Conservation (phyloP, 106 monocot species). For the Dactylorhiza incarnata region DNA sequence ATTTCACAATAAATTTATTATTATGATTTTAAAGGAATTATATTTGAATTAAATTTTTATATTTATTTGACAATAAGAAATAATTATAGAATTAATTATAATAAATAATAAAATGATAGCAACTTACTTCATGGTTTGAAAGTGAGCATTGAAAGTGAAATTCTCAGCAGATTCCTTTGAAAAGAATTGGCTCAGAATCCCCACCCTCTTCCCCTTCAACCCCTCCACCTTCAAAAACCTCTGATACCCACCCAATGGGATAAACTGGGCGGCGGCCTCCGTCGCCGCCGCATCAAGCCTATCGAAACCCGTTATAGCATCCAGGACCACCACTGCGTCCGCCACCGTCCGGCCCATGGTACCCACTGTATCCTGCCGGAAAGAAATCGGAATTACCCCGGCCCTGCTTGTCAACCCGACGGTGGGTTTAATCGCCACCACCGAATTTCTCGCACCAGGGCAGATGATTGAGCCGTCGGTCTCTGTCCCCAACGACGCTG, state of each 20-base stretch:
- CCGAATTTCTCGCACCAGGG: conserved; percentile 27
- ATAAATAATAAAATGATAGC: not conserved
- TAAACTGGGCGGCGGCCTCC: conserved; percentile 24
- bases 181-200: conserved; percentile 40
- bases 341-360: conserved; percentile 3
- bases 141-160: conserved; percentile 34
- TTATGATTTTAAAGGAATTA: not conserved
- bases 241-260: conserved; percentile 40
- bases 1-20: not conserved
- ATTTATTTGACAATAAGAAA: too few relatives aligned
- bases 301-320: conserved; percentile 61
- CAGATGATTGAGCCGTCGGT: conserved; percentile 68
- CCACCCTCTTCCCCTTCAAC: conserved; percentile 59
- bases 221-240: conserved; percentile 46
- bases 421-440: conserved; percentile 77
- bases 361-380: conserved; percentile 65
- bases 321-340: conserved; percentile 42
- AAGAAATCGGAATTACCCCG: conserved; percentile 58
- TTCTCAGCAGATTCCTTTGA: conserved; percentile 21
- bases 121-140: conserved; percentile 41
- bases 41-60: not conserved
- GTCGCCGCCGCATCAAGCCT: conserved; percentile 23
- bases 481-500: conserved; percentile 53
- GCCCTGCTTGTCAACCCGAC: conserved; percentile 72
- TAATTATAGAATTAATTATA: too few relatives aligned